Conservation (phyloP, 257 asterid species). For the Solanum ossicruentum region DNA sequence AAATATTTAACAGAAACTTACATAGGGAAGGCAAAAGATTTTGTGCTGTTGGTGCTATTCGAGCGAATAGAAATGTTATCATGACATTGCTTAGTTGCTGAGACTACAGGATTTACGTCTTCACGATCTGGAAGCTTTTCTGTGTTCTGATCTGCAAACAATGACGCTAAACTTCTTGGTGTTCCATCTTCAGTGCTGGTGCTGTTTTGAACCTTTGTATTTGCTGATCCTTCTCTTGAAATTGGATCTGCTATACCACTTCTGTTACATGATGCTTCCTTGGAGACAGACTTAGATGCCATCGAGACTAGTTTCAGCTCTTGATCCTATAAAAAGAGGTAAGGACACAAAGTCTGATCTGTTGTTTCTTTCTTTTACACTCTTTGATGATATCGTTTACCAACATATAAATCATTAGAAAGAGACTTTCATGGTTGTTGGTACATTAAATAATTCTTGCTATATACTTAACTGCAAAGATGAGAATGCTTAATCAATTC, state of each 20-base stretch:
- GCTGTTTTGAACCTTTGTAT: not conserved
- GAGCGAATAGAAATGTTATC: constrained; percentile 17
- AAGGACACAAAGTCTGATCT: not conserved
- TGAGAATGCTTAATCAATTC: not conserved
- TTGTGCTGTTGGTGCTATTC: constrained; percentile 20
- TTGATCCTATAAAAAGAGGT: constrained; percentile 1
- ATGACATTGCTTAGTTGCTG: not conserved
- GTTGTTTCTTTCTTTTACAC: not conserved
- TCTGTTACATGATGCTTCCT: not conserved
- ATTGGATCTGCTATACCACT: not conserved
- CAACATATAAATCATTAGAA: not conserved
- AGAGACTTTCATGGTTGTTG: not conserved
- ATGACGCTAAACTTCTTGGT: not conserved
- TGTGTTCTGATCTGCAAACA: not conserved
- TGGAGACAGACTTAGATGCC: not conserved
- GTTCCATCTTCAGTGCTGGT: not conserved
- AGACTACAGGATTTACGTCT: not conserved
- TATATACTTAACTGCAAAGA: not conserved
- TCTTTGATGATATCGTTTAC: not conserved
- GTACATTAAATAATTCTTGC: not conserved
- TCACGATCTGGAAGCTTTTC: not conserved
- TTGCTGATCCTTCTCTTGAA: not conserved
- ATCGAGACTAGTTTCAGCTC: not conserved
- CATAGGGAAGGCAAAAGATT: constrained; percentile 25
- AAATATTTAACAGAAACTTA: not conserved